A percentile compares a stretch with the other conserved stretches of the same genome.
Conservation (phyloP, 495 filamentous ascomycete species). For the Aspergillus baeticus region DNA sequence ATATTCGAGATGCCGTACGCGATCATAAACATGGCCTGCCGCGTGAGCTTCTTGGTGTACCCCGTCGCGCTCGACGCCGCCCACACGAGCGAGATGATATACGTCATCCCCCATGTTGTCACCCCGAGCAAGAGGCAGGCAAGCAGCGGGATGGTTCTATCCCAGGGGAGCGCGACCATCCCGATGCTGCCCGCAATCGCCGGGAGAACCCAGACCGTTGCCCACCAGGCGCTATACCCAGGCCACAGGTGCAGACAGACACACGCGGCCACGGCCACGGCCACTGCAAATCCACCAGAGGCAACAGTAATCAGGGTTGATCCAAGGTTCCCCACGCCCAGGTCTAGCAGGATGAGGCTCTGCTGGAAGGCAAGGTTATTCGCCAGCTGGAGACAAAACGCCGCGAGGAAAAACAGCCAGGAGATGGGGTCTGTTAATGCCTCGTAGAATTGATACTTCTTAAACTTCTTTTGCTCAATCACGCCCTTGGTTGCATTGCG, state of each 20-base stretch:
- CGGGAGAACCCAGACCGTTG: slow-evolving; percentile 26
- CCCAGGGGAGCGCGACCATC: slow-evolving; percentile 30
- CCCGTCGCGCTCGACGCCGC: no score
- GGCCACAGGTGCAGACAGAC: no score
- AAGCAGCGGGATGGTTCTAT: slow-evolving; percentile 18
- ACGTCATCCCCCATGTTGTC: slow-evolving; percentile 16
- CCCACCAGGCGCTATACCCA: neutral
- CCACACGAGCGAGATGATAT: no score
- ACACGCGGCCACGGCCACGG: no score
- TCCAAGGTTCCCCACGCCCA: neutral
- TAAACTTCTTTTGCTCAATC: no score
- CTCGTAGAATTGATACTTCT: no score
- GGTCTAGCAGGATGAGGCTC: slow-evolving; percentile 19
- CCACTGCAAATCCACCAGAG: no score
- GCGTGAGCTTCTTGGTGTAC: no score
- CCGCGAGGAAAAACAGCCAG: slow-evolving; percentile 24
- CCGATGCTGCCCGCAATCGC: slow-evolving; percentile 26
- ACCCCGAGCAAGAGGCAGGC: slow-evolving; percentile 25
- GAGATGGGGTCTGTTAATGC: slow-evolving; percentile 22
- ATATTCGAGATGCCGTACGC: slow-evolving; percentile 20
- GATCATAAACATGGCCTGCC: no score
- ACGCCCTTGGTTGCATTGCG: no score
- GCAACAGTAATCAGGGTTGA: no score
- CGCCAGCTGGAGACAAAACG: slow-evolving; percentile 23
- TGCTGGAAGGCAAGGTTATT: slow-evolving; percentile 31